Conservation (phyloP, 2,329 filamentous ascomycete genomes). For the Colletotrichum nymphaeae region DNA sequence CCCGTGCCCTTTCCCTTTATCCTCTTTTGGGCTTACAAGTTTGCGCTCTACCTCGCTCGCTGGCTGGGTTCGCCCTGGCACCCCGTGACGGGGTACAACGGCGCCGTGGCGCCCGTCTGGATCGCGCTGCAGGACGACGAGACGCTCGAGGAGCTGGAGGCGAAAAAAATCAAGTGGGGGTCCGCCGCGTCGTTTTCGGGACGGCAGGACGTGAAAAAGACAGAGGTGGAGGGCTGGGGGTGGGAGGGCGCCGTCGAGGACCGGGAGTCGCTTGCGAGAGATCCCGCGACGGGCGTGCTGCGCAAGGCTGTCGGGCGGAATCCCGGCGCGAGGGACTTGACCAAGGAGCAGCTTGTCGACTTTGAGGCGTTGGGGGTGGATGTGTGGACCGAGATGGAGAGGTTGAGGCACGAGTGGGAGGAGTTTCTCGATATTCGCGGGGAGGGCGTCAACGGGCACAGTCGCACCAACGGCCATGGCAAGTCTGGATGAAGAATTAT, state of each 20-base stretch:
- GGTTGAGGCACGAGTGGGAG: conserved; percentile 75
- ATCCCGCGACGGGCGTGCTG: conserved; percentile 57
- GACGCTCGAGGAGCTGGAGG: conserved; percentile 66
- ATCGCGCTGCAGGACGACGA: conserved; percentile 76
- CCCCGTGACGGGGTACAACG: conserved; percentile 78
- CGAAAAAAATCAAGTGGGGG: conserved; percentile 83
- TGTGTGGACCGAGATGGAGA: conserved; percentile 80
- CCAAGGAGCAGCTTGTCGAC: conserved; percentile 66
- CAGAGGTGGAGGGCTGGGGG: conserved; percentile 90
- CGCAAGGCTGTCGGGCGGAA: conserved; percentile 68
- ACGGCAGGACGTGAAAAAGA: conserved; percentile 73
- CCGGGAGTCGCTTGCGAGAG: conserved; percentile 59
- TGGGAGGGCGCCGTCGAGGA: conserved; percentile 69
- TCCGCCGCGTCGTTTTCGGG: conserved; percentile 72
- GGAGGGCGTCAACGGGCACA: not conserved
- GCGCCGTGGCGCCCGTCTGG: conserved; percentile 82
- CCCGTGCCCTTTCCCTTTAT: conserved; percentile 76
- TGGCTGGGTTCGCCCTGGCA: conserved; percentile 92
- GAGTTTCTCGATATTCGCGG: conserved; percentile 45
- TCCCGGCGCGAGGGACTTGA: conserved; percentile 67
- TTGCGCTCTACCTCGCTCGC: conserved; percentile 77
- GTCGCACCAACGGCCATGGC: not conserved
- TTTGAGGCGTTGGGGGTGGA: conserved; percentile 72
- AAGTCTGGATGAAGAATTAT: conserved; percentile 2
- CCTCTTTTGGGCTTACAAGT: conserved; percentile 76